A percentile compares a stretch with the other conserved stretches of the same genome.
Conservation (phyloP, 768 basidiomycete species). For the Tricholoma flavovirens region DNA sequence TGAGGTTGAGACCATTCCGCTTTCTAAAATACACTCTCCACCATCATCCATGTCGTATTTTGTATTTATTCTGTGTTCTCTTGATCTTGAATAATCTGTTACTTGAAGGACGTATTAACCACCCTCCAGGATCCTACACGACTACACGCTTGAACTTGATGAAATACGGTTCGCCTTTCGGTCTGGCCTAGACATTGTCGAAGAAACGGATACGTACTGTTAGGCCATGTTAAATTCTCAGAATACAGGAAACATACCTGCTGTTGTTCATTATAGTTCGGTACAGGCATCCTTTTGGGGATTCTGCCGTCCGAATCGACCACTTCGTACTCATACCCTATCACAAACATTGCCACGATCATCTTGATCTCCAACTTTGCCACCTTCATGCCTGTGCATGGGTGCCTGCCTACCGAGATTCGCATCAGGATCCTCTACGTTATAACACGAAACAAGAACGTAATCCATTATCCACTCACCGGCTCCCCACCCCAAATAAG, state of each 20-base stretch:
- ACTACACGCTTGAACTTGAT: conserved; percentile 19
- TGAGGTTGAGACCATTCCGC: no score
- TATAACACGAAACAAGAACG: not conserved
- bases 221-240: not conserved
- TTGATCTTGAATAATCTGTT: no score
- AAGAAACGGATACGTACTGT: not conserved
- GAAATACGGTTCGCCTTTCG: conserved; percentile 18
- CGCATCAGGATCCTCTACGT: not conserved
- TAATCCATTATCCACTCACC: conserved; percentile 18
- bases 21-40: no score
- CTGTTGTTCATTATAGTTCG: not conserved
- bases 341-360: conserved; percentile 26
- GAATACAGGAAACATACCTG: not conserved
- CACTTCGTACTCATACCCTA: conserved; percentile 25
- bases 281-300: conserved; percentile 2
- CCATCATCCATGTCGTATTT: no score
- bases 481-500: conserved; percentile 33
- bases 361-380: conserved; percentile 33
- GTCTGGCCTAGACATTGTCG: conserved; percentile 16
- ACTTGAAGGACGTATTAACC: no score
- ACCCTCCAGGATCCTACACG: conserved; percentile 3
- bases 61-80: no score
- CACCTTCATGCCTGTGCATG: conserved; percentile 24
- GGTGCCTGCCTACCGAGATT: not conserved
- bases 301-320: conserved; percentile 23